Conservation (phyloP, 257 asterid genomes). For the Solanum appendiculatum region DNA sequence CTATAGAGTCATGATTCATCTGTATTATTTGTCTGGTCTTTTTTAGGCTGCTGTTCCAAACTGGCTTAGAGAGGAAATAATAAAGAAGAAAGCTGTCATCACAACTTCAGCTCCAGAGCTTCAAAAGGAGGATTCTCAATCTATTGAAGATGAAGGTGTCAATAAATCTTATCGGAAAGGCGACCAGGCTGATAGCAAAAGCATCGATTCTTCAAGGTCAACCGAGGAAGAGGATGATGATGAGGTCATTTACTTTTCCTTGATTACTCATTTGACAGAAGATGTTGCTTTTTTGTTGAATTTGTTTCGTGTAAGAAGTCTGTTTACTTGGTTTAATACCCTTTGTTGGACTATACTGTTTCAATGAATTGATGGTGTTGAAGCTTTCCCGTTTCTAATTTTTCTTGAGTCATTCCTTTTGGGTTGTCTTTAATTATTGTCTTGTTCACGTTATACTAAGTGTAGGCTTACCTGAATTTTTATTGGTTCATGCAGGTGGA, state of each 20-base stretch:
- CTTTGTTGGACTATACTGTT: not conserved
- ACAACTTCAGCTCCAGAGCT: slow-evolving; percentile 41
- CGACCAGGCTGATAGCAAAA: slow-evolving; percentile 64
- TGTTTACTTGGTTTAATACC: not conserved
- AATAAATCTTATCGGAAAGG: slow-evolving; percentile 44
- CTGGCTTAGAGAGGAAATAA: slow-evolving; percentile 98
- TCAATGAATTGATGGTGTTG: not conserved
- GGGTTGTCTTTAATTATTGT: not conserved
- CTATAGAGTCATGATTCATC: not conserved
- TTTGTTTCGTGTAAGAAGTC: not conserved
- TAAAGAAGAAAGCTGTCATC: slow-evolving; percentile 76
- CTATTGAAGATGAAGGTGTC: slow-evolving; percentile 54
- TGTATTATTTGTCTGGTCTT: slow-evolving; percentile 1
- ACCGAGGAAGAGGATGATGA: slow-evolving; percentile 75
- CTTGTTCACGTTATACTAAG: not conserved
- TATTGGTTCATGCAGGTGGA: slow-evolving; percentile 58
- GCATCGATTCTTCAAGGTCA: slow-evolving; percentile 59
- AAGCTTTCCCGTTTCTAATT: not conserved
- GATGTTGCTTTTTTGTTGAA: not conserved
- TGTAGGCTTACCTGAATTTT: slow-evolving; percentile 9
- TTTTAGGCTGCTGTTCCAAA: slow-evolving; percentile 90
- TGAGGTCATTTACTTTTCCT: slow-evolving; percentile 37
- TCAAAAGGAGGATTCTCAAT: slow-evolving; percentile 39
- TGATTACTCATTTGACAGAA: not conserved
- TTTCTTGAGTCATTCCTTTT: not conserved